These are phyloP conservation scores for Corylus americana DNA, from an alignment of 306 rosid genomes.

Conservation along the genomic window DNA sequence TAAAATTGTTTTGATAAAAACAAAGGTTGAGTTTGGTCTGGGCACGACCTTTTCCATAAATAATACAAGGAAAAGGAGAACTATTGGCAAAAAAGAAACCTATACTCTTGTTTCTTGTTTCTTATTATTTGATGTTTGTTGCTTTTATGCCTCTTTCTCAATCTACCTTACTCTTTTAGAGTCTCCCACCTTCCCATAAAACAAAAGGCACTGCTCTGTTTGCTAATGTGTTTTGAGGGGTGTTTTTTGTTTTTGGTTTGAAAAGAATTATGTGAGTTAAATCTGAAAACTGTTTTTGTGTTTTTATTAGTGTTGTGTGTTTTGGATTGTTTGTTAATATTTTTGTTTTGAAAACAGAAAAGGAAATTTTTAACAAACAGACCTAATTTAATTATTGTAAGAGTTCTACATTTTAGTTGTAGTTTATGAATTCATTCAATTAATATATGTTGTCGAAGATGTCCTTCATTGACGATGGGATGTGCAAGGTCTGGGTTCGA, in stretches of 20 bases:
- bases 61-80: background rate
- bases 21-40: background rate
- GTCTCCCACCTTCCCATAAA: background rate
- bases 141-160: background rate
- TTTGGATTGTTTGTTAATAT: no score
- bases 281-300: no score
- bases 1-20: background rate
- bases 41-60: background rate
- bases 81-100: background rate
- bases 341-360: no score
- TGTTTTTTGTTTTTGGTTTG: no score
- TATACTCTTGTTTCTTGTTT: background rate
- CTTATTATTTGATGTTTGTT: background rate
- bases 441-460: background rate
- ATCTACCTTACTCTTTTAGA: background rate
- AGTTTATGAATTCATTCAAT: background rate
- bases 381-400: background rate
- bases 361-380: no score
- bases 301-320: no score
- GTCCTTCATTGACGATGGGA: background rate
- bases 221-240: no score
- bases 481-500: background rate
- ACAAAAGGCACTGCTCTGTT: background rate
- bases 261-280: no score
- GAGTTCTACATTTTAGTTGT: background rate